Evolutionary conservation across 768 basidiomycete species (phyloP), one percentile per base, ranked within the genome.

Genomic region (Mycena polygramma): DNA sequence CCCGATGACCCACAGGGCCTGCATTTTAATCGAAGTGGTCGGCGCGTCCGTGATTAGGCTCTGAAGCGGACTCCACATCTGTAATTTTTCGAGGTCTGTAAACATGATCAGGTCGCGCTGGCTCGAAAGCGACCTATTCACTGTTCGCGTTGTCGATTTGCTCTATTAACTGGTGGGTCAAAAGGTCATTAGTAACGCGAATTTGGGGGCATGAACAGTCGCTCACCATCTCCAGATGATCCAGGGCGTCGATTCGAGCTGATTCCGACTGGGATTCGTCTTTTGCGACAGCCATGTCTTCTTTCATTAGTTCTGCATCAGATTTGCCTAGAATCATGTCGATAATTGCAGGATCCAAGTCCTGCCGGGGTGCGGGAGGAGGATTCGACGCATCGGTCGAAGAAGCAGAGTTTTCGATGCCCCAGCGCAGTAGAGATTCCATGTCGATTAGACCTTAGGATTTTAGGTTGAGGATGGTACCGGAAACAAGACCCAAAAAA

Each of bases 81-180:
- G 85, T 68, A 96, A 78, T 68, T 89, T 91, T 67, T 87, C 86
- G 6, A 97, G 82, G 83, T 97, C 95, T 95, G 45, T 46, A 53
- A 57, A 48, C 19, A 68, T 41, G 10, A 63, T 58, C 1, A 61
- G 57, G 15, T 30, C 11, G n/a, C 63, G 39, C 8, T 14, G 39
- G 22, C 43, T 58, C 26, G 20, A 20, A 70, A 30, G 67, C 77
- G 67, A 53, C 37, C 19, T 55, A 86, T 90, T 84, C 76, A 91
- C 95, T 88, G 77, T 95, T 97, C 0, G 96, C 95, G 78, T 97
- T 97, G 75, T 97, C 96, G 62, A 97, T 94, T 48, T 88, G 88
- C 79, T 97, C 94, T 64, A 97, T 85, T 36, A 97, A 83, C 95
- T 96, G 73, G 35, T 7, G n/a, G 6, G 30, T 30, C 14, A 2